Base-by-base conservation (phyloP, 2,329 filamentous ascomycete species). In the Hymenoscyphus occultus region DNA sequence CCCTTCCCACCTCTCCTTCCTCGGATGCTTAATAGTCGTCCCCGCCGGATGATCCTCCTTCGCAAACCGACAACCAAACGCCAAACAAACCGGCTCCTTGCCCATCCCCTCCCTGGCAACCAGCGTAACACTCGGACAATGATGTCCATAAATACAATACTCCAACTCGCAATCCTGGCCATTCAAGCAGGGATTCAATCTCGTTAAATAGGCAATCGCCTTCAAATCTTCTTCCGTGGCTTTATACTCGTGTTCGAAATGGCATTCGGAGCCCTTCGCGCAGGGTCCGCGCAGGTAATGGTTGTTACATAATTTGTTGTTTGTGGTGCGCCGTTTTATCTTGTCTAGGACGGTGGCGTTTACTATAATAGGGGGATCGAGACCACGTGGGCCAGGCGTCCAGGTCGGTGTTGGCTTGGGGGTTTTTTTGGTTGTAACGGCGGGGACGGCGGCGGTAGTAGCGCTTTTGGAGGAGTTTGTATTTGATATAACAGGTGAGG, bases 91-190 rank as follows among this genome's bases (percentile, higher is more conserved):
- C 3, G 81, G 82, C 48, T 84, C 80, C 32, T 72, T 70, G 1
- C 63, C 62, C 10, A 59, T 61, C 63, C 66, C 56, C 22, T 39
- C 22, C 12, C 7, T 63, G 12, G 45, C 35, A 28, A 63, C 56
- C 42, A 64, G 66, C n/a, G 68, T 69, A 57, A 71, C 67, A 69
- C 66, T 71, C n/a, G 69, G 72, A 54, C 74, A 75, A 61, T 88
- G 82, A 72, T 88, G 86, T 2, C 86, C 86, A 69, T 88, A 88
- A 65, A 88, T 87, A 72, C 86, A 88, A 67, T 83, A 81, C 1
- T 82, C 79, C 3, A 81, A 76, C 6, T 83, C 80, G 68, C 86
- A 88, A n/a, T 84, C 78, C 72, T 88, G 86, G 0, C 84, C 83
- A 39, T 77, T 80, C 0, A 79, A 79, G 74, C 86, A 88, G 1